phyloP scores from a whole-genome alignment of 306 rosid species.

The Fragaria iinumae region DNA sequence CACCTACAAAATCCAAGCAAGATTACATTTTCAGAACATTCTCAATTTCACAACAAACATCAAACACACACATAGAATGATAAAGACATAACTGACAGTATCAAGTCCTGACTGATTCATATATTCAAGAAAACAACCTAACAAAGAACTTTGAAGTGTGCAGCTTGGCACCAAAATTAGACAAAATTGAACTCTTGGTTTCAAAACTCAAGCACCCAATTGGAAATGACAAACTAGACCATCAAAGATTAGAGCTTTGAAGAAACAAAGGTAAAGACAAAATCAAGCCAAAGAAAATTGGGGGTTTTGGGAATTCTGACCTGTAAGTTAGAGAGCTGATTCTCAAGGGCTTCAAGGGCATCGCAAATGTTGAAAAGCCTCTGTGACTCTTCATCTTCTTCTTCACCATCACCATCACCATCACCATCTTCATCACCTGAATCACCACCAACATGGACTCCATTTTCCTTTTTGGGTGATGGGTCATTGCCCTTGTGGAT shows the following conservation, averaged over 20 bases:
- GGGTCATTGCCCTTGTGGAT: constrained; percentile 46
- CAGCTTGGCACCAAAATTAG: neutral
- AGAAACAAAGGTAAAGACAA: neutral
- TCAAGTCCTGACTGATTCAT: neutral
- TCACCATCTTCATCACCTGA: constrained; percentile 8
- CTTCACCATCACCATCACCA: neutral
- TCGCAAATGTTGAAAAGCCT: constrained; percentile 71
- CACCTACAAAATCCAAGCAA: neutral
- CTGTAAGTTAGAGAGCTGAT: constrained; percentile 83
- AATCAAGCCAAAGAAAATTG: neutral
- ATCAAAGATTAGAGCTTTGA: constrained; percentile 2
- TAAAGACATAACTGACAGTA: neutral
- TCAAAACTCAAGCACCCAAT: neutral
- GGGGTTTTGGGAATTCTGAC: constrained; percentile 32
- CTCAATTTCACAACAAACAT: neutral
- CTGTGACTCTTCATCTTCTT: constrained; percentile 46
- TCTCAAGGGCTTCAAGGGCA: constrained; percentile 85
- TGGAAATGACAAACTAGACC: neutral
- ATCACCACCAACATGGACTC: neutral
- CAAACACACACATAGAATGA: neutral
- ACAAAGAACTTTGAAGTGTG: neutral
- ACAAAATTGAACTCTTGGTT: neutral
- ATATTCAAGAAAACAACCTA: neutral
- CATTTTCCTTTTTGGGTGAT: constrained; percentile 5
- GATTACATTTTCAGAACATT: neutral